Evolutionary conservation across 495 filamentous ascomycete genomes (phyloP).

Genomic region (Alectoria sarmentosa): DNA sequence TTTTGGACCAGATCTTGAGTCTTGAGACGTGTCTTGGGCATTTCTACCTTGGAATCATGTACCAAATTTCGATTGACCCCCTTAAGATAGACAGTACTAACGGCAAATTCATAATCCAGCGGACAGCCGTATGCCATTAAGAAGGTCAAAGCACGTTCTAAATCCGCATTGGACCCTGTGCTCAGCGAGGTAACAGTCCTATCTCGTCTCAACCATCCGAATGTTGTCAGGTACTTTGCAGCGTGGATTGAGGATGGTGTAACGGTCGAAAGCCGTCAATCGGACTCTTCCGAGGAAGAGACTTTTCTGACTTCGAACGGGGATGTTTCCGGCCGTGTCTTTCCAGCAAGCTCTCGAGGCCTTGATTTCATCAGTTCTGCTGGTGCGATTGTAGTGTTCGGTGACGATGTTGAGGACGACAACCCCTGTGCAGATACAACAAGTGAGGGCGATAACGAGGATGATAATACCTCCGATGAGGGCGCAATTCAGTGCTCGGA

Average conservation of each 20-base stretch:
- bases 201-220: conserved; percentile 87
- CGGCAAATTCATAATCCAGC: conserved; percentile 37
- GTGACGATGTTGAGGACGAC: conserved; percentile 27
- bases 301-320: conserved; percentile 29
- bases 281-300: conserved; percentile 47
- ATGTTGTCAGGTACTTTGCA: conserved; percentile 91
- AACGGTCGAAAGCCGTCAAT: conserved; percentile 47
- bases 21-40: neutral
- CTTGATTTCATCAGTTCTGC: conserved; percentile 91
- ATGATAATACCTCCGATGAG: conserved; percentile 27
- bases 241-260: conserved; percentile 85
- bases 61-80: too few relatives aligned
- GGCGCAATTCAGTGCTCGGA: neutral
- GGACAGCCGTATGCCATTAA: conserved; percentile 92
- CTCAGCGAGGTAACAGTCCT: conserved; percentile 87
- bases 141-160: conserved; percentile 80
- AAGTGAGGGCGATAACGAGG: conserved; percentile 25
- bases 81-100: neutral
- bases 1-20: too few relatives aligned
- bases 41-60: neutral
- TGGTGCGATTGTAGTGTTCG: conserved; percentile 23
- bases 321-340: conserved; percentile 41
- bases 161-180: conserved; percentile 72
- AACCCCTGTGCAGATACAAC: conserved; percentile 31
- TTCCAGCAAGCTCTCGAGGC: conserved; percentile 68